These are phyloP conservation scores for Gossypium aridum DNA, from an alignment of 441 rosid genomes.

Conservation along the genomic window DNA sequence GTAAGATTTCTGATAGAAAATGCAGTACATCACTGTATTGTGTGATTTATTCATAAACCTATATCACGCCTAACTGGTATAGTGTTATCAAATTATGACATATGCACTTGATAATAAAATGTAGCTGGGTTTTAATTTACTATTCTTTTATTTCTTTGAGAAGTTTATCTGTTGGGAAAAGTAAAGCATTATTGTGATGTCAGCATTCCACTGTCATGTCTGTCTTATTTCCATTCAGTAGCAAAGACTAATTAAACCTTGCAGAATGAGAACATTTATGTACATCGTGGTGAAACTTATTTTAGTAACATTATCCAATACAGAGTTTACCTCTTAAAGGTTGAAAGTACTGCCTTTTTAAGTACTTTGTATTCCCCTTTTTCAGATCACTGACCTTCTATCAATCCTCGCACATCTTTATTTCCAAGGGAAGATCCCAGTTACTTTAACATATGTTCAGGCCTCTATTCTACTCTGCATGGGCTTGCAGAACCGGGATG, in stretches of 20 bases:
- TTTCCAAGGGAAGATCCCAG: slow-evolving; percentile 81
- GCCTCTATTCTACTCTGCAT: slow-evolving; percentile 79
- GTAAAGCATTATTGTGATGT: background rate
- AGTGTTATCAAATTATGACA: background rate
- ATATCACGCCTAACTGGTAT: background rate
- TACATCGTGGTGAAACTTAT: background rate
- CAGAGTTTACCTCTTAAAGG: background rate
- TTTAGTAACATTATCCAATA: background rate
- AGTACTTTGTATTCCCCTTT: background rate
- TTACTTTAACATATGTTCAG: slow-evolving; percentile 69
- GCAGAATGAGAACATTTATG: background rate
- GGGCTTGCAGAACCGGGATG: slow-evolving; percentile 73
- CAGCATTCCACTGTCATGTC: background rate
- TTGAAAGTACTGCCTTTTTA: background rate
- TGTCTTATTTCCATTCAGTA: background rate
- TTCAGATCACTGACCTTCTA: slow-evolving; percentile 61
- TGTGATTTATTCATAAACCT: slow-evolving; percentile 1
- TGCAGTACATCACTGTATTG: background rate
- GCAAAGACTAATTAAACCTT: background rate
- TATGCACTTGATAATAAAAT: background rate
- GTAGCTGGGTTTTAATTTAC: background rate
- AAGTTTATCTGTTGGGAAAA: background rate
- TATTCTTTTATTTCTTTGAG: background rate
- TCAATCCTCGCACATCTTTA: slow-evolving; percentile 64
- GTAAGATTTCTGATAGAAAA: slow-evolving; percentile 29